Conservation (phyloP, 2,329 filamentous ascomycete species). For the Hyphodiscus sp. region DNA sequence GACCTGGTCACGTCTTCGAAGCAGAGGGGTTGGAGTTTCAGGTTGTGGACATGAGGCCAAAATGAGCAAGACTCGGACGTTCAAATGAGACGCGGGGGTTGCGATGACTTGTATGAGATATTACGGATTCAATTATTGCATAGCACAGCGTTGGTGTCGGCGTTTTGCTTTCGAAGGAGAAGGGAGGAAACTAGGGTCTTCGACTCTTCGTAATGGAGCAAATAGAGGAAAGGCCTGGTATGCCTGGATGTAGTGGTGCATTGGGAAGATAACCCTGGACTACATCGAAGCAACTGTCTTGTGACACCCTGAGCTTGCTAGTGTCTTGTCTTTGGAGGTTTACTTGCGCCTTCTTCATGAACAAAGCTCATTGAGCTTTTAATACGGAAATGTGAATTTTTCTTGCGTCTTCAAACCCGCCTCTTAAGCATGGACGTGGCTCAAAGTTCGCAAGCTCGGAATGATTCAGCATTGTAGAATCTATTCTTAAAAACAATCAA, state of each 20-base stretch:
- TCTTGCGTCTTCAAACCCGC: too few species aligned
- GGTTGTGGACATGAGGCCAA: conserved; percentile 55
- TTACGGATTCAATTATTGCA: not conserved
- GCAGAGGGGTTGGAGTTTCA: conserved; percentile 52
- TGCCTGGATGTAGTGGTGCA: not conserved
- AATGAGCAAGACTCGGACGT: not conserved
- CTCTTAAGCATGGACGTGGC: too few species aligned
- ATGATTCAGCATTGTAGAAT: too few species aligned
- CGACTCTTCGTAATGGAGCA: not conserved
- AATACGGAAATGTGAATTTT: too few species aligned
- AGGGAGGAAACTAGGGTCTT: not conserved
- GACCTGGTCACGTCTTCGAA: conserved; percentile 52
- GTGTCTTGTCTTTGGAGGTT: not conserved
- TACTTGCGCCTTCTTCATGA: not conserved
- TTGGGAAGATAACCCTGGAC: not conserved
- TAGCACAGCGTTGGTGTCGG: not conserved
- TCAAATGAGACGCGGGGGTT: not conserved
- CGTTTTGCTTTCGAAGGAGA: not conserved
- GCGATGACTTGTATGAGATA: not conserved
- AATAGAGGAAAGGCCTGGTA: too few species aligned
- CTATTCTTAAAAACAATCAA: too few species aligned
- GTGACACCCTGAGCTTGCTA: not conserved
- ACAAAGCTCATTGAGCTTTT: too few species aligned
- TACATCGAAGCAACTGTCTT: not conserved
- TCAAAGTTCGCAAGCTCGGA: too few species aligned